Evolutionary conservation across 2,329 filamentous ascomycete species (phyloP), one percentile per base, ranked within the genome.

Genomic region (Aspergillus sp.): DNA sequence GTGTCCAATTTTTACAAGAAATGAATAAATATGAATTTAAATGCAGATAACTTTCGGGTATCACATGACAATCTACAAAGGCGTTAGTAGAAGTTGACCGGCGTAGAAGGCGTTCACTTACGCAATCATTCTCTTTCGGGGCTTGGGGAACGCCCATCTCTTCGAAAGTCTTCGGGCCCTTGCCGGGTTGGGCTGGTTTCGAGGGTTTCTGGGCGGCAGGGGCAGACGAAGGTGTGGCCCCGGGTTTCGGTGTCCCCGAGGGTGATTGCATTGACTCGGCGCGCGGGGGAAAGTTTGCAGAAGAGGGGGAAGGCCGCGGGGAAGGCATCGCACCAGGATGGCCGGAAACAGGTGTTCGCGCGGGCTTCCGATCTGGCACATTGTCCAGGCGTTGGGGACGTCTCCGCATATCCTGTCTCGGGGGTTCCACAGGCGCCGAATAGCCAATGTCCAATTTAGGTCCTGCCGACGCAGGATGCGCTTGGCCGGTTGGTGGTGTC

Each of bases 161-260:
- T 72, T 97, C 93, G 73, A 99, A 99, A 0, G 95, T 98, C 67
- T 95, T 91, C 1, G 95, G 93, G 11, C 93, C 95, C 70, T 92
- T 90, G 50, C 82, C 83, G 33, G 84, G 79, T 46, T 78, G 72
- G 61, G 75, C 77, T 60, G 64, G 56, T 37, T 65, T 64, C 19
- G 68, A 64, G 35, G 74, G 69, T 40, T 69, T 71, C 52, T 77
- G 78, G 70, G 62, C 77, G 73, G 51, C 43, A 33, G 45, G 48
- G 15, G 59, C 54, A 47, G 63, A 53, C 27, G 68, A 61, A 17
- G 61, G 57, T n/a, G 64, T 47, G 23, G 62, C 63, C 2, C 67
- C 63, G 12, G 74, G 71, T 49, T 70, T 70, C 31, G 78, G 71
- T 15, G 79, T 76, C 19, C 76, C 68, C 19, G 56, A 56, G 11